Evolutionary conservation across 1,139 yeast species (phyloP).

Genomic region (Casaregolazyma suthepensis): DNA sequence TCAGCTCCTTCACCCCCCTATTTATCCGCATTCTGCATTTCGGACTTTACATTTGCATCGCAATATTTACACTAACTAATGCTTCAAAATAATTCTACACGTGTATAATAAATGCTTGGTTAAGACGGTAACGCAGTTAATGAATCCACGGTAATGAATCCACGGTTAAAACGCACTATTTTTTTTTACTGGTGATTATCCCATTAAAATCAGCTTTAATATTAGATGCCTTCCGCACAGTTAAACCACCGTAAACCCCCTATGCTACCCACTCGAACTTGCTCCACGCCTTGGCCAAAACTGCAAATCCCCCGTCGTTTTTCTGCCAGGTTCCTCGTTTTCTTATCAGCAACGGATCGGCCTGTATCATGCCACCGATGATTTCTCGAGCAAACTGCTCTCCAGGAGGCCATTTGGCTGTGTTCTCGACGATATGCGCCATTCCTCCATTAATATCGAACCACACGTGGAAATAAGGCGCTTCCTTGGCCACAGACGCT

Average conservation of each 20-base stretch:
- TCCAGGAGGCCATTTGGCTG: conserved; percentile 39
- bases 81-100: background rate
- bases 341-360: conserved; percentile 33
- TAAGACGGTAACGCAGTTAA: too few species aligned
- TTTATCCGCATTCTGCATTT: background rate
- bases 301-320: conserved; percentile 18
- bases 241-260: too few species aligned
- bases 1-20: background rate
- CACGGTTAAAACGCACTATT: too few species aligned
- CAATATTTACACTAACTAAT: background rate
- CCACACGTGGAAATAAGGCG: conserved; percentile 50
- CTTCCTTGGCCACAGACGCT: conserved; percentile 40
- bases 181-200: too few species aligned
- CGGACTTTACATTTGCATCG: background rate
- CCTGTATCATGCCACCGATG: conserved; percentile 39
- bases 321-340: conserved; percentile 31
- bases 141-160: too few species aligned
- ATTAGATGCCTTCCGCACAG: too few species aligned
- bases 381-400: conserved; percentile 43
- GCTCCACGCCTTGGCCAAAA: conserved; percentile 5
- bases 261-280: conserved; percentile 17
- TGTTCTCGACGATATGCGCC: conserved; percentile 46
- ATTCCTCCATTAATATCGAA: conserved; percentile 41
- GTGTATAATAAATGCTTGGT: background rate
- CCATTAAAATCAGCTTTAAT: too few species aligned